These are phyloP conservation scores for Cenococcum geophilum DNA, from an alignment of 495 filamentous ascomycete genomes.

Conservation along the genomic window DNA sequence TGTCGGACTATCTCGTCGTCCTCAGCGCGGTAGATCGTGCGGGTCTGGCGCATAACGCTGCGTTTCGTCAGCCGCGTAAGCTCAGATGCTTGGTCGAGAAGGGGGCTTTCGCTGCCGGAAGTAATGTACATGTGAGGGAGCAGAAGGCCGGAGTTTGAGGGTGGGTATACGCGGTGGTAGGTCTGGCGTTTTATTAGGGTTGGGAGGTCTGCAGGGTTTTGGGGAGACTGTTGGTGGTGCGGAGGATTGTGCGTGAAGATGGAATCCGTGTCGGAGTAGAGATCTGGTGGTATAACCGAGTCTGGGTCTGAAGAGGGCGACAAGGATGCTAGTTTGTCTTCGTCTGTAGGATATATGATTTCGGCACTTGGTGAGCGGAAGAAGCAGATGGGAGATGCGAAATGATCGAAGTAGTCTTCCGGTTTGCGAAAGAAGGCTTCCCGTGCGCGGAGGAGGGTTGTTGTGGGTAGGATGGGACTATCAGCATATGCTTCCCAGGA, in stretches of 20 bases:
- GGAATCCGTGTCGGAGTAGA: conserved; percentile 9
- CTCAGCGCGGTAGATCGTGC: neutral
- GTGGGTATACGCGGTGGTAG: conserved; percentile 26
- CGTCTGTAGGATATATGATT: conserved; percentile 14
- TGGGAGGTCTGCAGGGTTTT: neutral
- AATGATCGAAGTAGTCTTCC: conserved; percentile 51
- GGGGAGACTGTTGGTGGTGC: neutral
- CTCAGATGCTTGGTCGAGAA: conserved; percentile 26
- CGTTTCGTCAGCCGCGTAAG: conserved; percentile 15
- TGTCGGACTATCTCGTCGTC: conserved; percentile 1
- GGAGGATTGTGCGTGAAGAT: neutral
- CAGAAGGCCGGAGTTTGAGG: conserved; percentile 12
- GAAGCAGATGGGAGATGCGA: conserved; percentile 55
- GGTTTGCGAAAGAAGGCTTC: conserved; percentile 43
- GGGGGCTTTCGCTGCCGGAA: conserved; percentile 19
- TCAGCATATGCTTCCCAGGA: conserved; percentile 21
- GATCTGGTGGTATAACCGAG: conserved; percentile 10
- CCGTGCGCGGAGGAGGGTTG: conserved; percentile 40
- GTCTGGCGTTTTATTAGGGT: conserved; percentile 20
- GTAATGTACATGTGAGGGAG: conserved; percentile 24
- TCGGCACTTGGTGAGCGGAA: conserved; percentile 40
- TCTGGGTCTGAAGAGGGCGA: conserved; percentile 9
- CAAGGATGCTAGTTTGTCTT: conserved; percentile 14
- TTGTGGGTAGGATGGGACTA: conserved; percentile 29
- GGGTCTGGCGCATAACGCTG: conserved; percentile 17